Conservation (phyloP, 2,329 filamentous ascomycete species). For the Microsporum ferrugineum region DNA sequence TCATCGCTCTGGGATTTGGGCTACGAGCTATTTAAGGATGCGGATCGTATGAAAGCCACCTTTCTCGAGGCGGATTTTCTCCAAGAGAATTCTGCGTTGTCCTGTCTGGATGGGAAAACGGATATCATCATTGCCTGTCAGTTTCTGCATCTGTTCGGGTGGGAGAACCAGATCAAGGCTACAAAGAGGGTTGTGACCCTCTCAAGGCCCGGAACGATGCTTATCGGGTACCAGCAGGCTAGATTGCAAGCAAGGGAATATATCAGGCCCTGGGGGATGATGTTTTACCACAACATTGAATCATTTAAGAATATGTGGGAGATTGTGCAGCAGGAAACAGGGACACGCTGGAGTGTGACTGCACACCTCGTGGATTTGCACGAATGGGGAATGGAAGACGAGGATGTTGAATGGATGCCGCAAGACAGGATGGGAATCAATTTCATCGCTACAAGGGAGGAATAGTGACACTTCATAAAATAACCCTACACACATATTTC, state of each 20-base stretch:
- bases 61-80: conserved; percentile 42
- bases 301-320: conserved; percentile 2
- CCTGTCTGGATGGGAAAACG: conserved; percentile 21
- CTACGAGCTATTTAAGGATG: conserved; percentile 54
- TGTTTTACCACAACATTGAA: conserved; percentile 4
- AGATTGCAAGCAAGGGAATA: conserved; percentile 1
- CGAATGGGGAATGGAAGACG: conserved; percentile 5
- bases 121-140: conserved; percentile 32
- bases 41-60: conserved; percentile 34
- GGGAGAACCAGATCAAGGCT: conserved; percentile 18
- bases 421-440: conserved; percentile 5
- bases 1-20: conserved; percentile 46
- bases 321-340: conserved; percentile 1
- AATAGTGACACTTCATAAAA: neutral
- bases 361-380: neutral
- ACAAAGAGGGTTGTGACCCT: neutral
- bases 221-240: conserved; percentile 3
- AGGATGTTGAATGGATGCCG: conserved; percentile 4
- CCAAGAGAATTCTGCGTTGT: conserved; percentile 18
- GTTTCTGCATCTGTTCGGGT: conserved; percentile 34
- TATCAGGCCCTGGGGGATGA: conserved; percentile 5
- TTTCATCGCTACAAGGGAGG: conserved; percentile 2
- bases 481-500: neutral
- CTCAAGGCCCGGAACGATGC: neutral
- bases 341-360: neutral